Conservation (phyloP, 805 yeast genomes). For the Teunomyces pallodes region DNA sequence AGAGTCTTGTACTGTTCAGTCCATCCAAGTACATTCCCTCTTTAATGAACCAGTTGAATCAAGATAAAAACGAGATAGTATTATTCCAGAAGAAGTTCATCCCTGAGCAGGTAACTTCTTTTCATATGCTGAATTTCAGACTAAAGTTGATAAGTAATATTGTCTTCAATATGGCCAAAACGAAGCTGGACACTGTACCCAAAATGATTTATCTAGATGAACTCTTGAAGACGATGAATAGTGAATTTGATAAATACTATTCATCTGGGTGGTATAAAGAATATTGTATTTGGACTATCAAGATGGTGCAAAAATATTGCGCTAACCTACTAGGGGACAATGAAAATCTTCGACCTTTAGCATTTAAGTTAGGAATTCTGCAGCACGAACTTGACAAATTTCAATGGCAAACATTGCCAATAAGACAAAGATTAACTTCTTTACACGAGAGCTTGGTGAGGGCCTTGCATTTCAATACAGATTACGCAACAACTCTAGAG, state of each 20-base stretch:
- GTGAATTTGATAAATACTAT: slow-evolving; percentile 26
- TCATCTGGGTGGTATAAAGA: slow-evolving; percentile 25
- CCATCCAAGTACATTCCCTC: slow-evolving; percentile 25
- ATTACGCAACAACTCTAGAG: slow-evolving; percentile 17
- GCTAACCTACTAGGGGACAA: slow-evolving; percentile 12
- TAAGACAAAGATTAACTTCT: slow-evolving; percentile 20
- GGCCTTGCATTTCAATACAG: slow-evolving; percentile 18
- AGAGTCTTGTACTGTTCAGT: slow-evolving; percentile 22
- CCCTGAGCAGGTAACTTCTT: slow-evolving; percentile 15
- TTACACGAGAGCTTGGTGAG: slow-evolving; percentile 26
- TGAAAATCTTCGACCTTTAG: slow-evolving; percentile 16
- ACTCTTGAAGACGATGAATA: slow-evolving; percentile 20
- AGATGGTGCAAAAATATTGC: slow-evolving; percentile 18
- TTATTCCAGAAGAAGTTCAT: slow-evolving; percentile 14
- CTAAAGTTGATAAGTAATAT: slow-evolving; percentile 17
- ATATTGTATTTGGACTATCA: slow-evolving; percentile 27
- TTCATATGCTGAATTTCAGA: slow-evolving; percentile 19
- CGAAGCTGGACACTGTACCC: slow-evolving; percentile 8
- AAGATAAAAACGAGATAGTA: slow-evolving; percentile 15
- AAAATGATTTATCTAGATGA: slow-evolving; percentile 17
- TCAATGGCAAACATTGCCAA: slow-evolving; percentile 22
- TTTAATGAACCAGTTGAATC: slow-evolving; percentile 18
- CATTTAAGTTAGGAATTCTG: slow-evolving; percentile 28
- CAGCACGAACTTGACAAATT: slow-evolving; percentile 18
- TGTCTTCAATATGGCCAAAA: slow-evolving; percentile 17